Conservation (phyloP, 225 moss, liverwort and hornwort species). For the Pseudoscleropodium purum region DNA sequence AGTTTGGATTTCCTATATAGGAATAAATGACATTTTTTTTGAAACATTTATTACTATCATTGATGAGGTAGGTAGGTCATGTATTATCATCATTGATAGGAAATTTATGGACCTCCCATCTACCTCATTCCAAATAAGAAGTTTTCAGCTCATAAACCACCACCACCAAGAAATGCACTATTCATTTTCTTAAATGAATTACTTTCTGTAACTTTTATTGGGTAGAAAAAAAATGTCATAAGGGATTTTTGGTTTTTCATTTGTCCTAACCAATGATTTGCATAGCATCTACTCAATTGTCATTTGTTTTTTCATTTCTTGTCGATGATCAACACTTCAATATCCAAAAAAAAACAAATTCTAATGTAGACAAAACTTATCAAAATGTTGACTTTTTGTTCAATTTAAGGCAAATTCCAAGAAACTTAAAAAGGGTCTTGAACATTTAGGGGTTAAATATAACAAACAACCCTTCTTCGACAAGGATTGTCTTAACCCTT, state of each 20-base stretch:
- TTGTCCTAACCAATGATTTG: rapidly evolving
- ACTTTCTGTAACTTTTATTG: too few species aligned
- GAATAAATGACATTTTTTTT: neutral
- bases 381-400: too few species aligned
- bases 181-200: too few species aligned
- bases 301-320: rapidly evolving
- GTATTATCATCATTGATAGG: neutral
- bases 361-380: too few species aligned
- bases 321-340: too few species aligned
- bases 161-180: rapidly evolving
- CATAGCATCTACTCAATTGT: neutral
- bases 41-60: neutral
- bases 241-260: rapidly evolving
- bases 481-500: too few species aligned
- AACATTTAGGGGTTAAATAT: too few species aligned
- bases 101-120: neutral
- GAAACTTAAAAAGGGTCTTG: too few species aligned
- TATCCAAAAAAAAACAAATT: too few species aligned
- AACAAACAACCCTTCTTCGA: too few species aligned
- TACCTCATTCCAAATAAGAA: neutral
- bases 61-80: neutral
- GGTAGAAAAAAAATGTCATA: rapidly evolving
- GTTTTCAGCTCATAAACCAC: rapidly evolving
- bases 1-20: rapidly evolving
- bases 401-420: too few species aligned